phyloP scores from a whole-genome alignment of 2,329 filamentous ascomycete genomes.

The Botrytis galanthina region DNA sequence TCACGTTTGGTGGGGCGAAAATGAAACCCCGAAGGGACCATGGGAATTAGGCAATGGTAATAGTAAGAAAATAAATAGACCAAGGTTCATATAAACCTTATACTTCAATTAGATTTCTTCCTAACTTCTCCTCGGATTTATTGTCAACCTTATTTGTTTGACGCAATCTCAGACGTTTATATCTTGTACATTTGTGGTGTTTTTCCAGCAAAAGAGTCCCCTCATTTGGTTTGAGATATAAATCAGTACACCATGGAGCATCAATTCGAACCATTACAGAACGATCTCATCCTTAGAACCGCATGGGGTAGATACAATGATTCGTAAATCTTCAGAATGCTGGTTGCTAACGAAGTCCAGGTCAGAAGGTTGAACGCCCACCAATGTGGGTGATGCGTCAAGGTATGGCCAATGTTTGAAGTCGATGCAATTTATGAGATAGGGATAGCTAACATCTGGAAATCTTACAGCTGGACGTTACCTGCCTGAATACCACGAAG shows the following conservation, averaged over 20 bases:
- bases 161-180: background rate
- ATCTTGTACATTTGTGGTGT: background rate
- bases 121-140: background rate
- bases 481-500: conserved; percentile 95
- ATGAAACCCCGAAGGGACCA: background rate
- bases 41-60: background rate
- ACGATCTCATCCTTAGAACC: conserved; percentile 86
- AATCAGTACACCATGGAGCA: conserved; percentile 52
- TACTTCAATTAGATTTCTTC: background rate
- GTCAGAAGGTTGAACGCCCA: conserved; percentile 85
- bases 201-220: background rate
- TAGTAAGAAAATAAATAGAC: background rate
- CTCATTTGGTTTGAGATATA: background rate
- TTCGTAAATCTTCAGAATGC: background rate
- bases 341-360: conserved; percentile 46
- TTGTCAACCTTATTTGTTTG: background rate
- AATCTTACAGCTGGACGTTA: conserved; percentile 76
- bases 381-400: conserved; percentile 99
- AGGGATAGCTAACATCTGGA: background rate
- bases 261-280: conserved; percentile 80
- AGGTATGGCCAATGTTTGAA: conserved; percentile 52
- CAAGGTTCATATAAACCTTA: conserved; percentile 8
- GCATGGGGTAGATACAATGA: conserved; percentile 65
- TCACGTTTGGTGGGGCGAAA: conserved; percentile 3
- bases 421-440: conserved; percentile 4